These are phyloP conservation scores for Solanum phureja DNA, from an alignment of 257 asterid species.

Conservation along the genomic window DNA sequence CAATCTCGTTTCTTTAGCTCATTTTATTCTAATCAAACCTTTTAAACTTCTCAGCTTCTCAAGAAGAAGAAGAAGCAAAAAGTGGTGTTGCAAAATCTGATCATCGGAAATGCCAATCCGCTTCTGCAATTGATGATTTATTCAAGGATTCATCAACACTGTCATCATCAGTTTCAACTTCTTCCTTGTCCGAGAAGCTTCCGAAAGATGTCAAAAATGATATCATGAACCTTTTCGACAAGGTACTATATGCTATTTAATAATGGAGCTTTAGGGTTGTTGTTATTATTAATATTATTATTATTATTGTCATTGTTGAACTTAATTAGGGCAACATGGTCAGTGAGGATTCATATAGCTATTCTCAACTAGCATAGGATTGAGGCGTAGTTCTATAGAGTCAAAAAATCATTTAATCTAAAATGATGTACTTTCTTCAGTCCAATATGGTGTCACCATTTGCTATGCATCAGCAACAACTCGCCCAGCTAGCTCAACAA, in stretches of 20 bases:
- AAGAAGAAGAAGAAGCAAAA: constrained; percentile 36
- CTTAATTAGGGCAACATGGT: neutral
- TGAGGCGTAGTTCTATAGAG: neutral
- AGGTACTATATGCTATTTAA: constrained; percentile 33
- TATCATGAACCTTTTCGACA: constrained; percentile 93
- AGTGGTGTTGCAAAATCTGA: constrained; percentile 20
- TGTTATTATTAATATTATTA: too few relatives aligned
- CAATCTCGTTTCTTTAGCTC: neutral
- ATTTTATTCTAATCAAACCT: neutral
- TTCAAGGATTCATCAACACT: constrained; percentile 47
- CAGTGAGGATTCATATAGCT: neutral
- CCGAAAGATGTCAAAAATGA: constrained; percentile 72
- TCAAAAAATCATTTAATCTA: neutral
- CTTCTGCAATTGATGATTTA: constrained; percentile 70
- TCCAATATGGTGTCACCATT: constrained; percentile 62
- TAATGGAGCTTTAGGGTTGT: neutral
- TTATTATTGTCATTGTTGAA: neutral
- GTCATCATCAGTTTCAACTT: constrained; percentile 32
- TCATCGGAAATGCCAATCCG: constrained; percentile 35
- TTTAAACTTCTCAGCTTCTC: constrained; percentile 56
- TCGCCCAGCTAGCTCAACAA: constrained; percentile 78
- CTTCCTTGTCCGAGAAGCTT: constrained; percentile 37
- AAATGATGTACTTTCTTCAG: constrained; percentile 21
- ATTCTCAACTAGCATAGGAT: neutral
- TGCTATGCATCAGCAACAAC: constrained; percentile 69